These are phyloP conservation scores for Blastobotrys buckinghamii DNA, from an alignment of 1,139 yeast species.

Conservation along the genomic window DNA sequence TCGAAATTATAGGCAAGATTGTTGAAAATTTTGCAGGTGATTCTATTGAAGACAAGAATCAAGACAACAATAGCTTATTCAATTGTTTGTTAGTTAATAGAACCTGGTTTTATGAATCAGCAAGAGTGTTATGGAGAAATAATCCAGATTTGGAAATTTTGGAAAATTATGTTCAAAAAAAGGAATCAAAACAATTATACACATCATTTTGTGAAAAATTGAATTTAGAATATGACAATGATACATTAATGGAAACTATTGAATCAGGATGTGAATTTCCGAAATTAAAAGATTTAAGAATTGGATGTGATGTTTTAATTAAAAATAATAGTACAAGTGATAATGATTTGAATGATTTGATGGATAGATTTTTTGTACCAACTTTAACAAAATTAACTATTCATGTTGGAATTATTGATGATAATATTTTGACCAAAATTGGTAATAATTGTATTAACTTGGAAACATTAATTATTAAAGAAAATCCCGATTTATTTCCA, in stretches of 20 bases:
- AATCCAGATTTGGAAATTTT: conserved; percentile 1
- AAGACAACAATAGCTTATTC: neutral
- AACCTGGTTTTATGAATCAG: conserved; percentile 4
- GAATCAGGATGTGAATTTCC: neutral
- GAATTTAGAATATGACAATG: conserved; percentile 3
- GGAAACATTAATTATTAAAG: neutral
- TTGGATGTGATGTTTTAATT: conserved; percentile 1
- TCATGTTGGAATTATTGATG: conserved; percentile 1
- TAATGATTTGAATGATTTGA: neutral
- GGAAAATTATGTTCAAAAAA: neutral
- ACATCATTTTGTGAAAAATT: neutral
- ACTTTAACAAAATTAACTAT: neutral
- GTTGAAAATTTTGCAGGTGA: conserved; percentile 2
- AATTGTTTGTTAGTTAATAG: neutral
- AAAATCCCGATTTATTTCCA: conserved; percentile 1
- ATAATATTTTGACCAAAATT: neutral
- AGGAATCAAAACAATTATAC: neutral
- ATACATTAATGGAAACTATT: neutral
- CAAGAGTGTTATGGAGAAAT: conserved; percentile 1
- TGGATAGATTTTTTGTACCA: neutral
- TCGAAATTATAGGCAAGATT: neutral
- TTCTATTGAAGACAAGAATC: neutral
- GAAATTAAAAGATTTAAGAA: neutral
- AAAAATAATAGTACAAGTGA: neutral
- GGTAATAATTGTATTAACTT: neutral